Evolutionary conservation across 1,284 basidiomycete species (phyloP), one percentile per base, ranked within the genome.

Genomic region (Microbotryum intermedium): DNA sequence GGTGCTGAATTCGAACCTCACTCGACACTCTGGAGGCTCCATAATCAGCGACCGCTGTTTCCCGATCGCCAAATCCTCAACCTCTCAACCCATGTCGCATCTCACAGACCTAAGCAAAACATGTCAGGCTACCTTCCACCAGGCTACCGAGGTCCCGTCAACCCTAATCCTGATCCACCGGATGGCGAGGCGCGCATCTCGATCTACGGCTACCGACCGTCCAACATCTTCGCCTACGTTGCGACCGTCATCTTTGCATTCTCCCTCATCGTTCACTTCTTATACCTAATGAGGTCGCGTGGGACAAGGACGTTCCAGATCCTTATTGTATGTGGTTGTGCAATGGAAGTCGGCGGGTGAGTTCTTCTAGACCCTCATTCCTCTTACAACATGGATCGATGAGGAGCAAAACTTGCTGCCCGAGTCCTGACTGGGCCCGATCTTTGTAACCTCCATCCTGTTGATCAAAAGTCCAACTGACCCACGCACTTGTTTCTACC

Each of bases 181-280:
- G 58, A 62, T 23, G 73, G 72, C 25, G 73, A 75, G 60, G 68
- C 75, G 6, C 23, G 51, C 18, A 71, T 76, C 61, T 68, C 69
- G 25, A 73, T 76, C 65, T 76, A 74, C 55, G 73, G 74, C 47
- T 77, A 75, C 66, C 58, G 65, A 3, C 76, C 76, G 3, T 71
- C 70, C 23, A 52, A 72, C 26, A 69, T 69, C 8, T 65, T 73
- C 18, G 74, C 69, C 9, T 57, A 72, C 21, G 62, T 73, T 6
- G 73, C 71, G 10, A 59, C 69, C 9, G 57, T 73, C 49, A 67
- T 72, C 1, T 77, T 76, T 57, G 68, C 61, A 6, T 48, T 74
- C 50, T 65, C 67, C 1, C 55, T 73, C 50, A 23, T 73, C 29
- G 65, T 67, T 13, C 73, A 76, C 52, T 45, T 66, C 0, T 67